These are phyloP conservation scores for Myxozyma udenii DNA, from an alignment of 805 yeast genomes.

Conservation along the genomic window DNA sequence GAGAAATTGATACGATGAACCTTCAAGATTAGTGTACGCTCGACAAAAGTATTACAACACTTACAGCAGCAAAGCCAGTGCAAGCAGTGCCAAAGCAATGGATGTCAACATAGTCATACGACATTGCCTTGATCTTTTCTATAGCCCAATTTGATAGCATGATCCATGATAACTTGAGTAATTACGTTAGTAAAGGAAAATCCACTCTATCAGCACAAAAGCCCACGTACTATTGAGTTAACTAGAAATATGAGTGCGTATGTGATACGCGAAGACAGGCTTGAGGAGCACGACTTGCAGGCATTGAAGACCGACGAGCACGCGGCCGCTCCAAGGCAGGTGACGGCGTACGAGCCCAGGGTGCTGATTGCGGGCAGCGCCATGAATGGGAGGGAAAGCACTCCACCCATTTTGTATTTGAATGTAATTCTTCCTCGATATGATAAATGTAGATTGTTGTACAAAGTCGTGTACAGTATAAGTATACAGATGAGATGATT, in stretches of 20 bases:
- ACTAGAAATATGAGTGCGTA: constrained; percentile 76
- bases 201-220: no score
- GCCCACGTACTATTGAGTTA: constrained; percentile 53
- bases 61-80: constrained; percentile 91
- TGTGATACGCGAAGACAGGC: constrained; percentile 77
- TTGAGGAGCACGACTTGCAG: constrained; percentile 63
- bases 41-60: background rate
- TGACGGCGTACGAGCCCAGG: constrained; percentile 60
- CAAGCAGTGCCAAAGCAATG: constrained; percentile 78
- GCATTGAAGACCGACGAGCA: constrained; percentile 61
- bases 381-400: constrained; percentile 45
- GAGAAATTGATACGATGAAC: constrained; percentile 81
- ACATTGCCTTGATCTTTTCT: constrained; percentile 64
- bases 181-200: no score
- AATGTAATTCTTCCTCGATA: no score
- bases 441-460: no score
- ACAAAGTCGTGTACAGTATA: no score
- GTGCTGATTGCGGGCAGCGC: constrained; percentile 65
- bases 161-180: constrained; percentile 67
- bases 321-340: constrained; percentile 78
- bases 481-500: no score
- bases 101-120: constrained; percentile 64
- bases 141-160: constrained; percentile 78
- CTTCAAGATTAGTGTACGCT: background rate
- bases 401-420: constrained; percentile 42